These are phyloP conservation scores for Xanthoparmelia taractica DNA, from an alignment of 495 filamentous ascomycete genomes.

Conservation along the genomic window DNA sequence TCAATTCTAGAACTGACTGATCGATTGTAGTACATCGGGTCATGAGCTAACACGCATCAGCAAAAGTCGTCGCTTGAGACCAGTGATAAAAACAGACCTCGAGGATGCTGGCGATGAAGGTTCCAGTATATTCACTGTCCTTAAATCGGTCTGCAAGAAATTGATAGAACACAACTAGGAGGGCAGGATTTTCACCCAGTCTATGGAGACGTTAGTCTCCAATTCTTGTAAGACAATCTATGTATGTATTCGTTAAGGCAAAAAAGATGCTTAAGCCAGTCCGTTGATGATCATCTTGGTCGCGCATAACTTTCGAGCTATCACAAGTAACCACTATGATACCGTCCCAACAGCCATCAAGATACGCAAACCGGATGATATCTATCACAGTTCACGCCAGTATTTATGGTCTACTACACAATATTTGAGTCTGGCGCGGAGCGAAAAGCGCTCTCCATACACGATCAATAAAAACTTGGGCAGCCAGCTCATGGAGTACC, in stretches of 20 bases:
- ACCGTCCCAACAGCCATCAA: neutral
- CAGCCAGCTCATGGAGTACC: neutral
- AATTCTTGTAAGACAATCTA: conserved; percentile 14
- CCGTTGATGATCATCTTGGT: neutral
- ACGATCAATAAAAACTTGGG: neutral
- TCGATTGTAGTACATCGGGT: conserved; percentile 56
- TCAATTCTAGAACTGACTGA: conserved; percentile 52
- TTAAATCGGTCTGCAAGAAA: conserved; percentile 61
- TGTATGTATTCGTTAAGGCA: neutral
- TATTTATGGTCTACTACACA: neutral
- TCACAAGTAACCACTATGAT: neutral
- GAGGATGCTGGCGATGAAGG: conserved; percentile 56
- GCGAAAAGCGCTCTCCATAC: conserved; percentile 1
- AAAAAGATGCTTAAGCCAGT: neutral
- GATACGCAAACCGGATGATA: neutral
- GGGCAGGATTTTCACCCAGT: conserved; percentile 50
- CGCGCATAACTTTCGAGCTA: neutral
- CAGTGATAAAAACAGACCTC: conserved; percentile 36
- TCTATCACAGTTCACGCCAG: neutral
- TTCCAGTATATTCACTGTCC: conserved; percentile 55
- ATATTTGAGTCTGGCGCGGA: neutral
- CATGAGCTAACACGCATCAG: conserved; percentile 44
- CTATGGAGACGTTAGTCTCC: conserved; percentile 33
- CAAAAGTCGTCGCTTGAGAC: conserved; percentile 12
- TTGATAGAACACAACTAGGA: conserved; percentile 50